Base-by-base conservation (phyloP, 805 yeast genomes). In the Ogataea methylovora region DNA sequence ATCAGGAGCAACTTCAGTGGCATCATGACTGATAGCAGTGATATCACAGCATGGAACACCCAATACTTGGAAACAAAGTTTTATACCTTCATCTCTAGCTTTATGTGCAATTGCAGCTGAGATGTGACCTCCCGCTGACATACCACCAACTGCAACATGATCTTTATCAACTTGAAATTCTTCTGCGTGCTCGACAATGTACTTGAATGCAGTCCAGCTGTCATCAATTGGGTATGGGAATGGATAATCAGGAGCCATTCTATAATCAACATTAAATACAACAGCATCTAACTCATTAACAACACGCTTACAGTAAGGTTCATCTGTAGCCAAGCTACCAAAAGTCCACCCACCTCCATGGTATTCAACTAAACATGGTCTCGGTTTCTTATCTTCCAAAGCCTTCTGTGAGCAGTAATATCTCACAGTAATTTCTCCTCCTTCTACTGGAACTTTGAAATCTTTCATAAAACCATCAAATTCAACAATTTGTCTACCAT, bases 311-410 rank as follows among this genome's bases (percentile, higher is more conserved):
- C 54, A 33, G 8, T 52, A 38, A 26, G 54, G 58, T 10, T 48
- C 37, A 27, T 56, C 61, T 1, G 59, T 51, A 21, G 52, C 53
- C 18, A 54, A 40, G 30, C 49, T 58, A 11, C 61, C 61, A 22
- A 54, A 40, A 10, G 53, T 61, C 49, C 58, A 54, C 10, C 61
- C 63, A 16, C 63, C 63, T 20, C 63, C 61, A 34, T 57, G 63
- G 40, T 40, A 54, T 44, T 57, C 53, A 9, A 53, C n/a, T n/a
- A n/a, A n/a, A n/a, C n/a, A n/a, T n/a, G n/a, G n/a, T n/a, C n/a
- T n/a, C n/a, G n/a, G n/a, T n/a, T n/a, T n/a, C n/a, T n/a, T n/a
- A n/a, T n/a, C n/a, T n/a, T n/a, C n/a, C n/a, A n/a, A n/a, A n/a
- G n/a, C n/a, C n/a, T n/a, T n/a, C n/a, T n/a, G n/a, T n/a, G n/a